Evolutionary conservation across 768 basidiomycete species (phyloP), one percentile per base, ranked within the genome.

Genomic region (Hygrophorus pudorinus): DNA sequence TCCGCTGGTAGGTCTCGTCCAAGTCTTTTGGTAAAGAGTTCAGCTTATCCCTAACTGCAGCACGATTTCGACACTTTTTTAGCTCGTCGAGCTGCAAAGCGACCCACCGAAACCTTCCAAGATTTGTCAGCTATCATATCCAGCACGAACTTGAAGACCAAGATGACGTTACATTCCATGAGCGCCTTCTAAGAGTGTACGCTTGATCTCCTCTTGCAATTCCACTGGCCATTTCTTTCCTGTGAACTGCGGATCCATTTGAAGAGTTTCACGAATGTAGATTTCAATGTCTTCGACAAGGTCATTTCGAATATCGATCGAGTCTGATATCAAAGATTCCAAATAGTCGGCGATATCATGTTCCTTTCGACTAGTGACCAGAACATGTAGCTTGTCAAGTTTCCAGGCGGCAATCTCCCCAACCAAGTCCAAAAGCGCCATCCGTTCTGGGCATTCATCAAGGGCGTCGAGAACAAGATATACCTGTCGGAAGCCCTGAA

Each of bases 81-180:
- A 60, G 41, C 34, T 44, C 38, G 14, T 46, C 48, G 14, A 60
- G 24, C 36, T 59, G 58, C n/a, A n/a, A n/a, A n/a, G n/a, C n/a
- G n/a, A n/a, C n/a, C n/a, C n/a, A n/a, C n/a, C n/a, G n/a, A n/a
- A 56, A 59, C 47, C 59, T 60, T 32, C 30, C 30, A 11, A 33
- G 28, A 24, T 27, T 5, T 36, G 16, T 13, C 11, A 14, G 28
- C n/a, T n/a, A n/a, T n/a, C 21, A 14, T 27, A 13, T 24, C 12
- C 41, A 1, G 11, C n/a, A 34, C 31, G n/a, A 29, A 9, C 12
- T 14, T 14, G 41, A 21, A 35, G 16, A 30, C 27, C 29, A 34
- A 41, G 24, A 33, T 27, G 7, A 42, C 42, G 32, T 34, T 38
- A 48, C 51, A 52, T 52, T 10, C 51, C 45, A 7, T 33, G 7